A percentile compares a stretch with the other conserved stretches of the same genome.
Conservation (phyloP, 208 protist genomes). For the Trypanosoma mega region DNA sequence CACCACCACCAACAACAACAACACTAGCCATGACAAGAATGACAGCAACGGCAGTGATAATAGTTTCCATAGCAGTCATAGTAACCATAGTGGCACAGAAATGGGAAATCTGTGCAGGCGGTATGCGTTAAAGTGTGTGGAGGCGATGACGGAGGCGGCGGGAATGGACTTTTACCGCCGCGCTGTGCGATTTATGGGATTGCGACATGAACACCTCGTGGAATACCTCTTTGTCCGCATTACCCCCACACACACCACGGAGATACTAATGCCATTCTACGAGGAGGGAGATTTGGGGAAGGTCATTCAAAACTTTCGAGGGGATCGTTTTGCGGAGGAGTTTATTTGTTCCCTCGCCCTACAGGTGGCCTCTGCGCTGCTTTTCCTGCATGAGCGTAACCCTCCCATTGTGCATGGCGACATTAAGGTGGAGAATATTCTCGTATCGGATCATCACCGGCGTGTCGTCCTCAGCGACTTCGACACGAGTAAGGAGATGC, state of each 20-base stretch:
- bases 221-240: conserved; percentile 76
- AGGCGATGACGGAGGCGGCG: conserved; percentile 25
- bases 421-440: conserved; percentile 76
- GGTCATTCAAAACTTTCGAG: conserved; percentile 42
- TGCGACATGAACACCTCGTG: conserved; percentile 61
- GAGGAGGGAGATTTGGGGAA: conserved; percentile 51
- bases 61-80: no score
- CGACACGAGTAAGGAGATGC: conserved; percentile 61
- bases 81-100: no score
- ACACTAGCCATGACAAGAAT: no score
- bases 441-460: conserved; percentile 52
- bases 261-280: conserved; percentile 81
- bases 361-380: conserved; percentile 52
- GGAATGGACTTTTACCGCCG: conserved; percentile 55
- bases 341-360: conserved; percentile 58
- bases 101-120: no score
- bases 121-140: conserved; percentile 65
- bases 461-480: conserved; percentile 81
- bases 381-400: conserved; percentile 73
- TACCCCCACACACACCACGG: conserved; percentile 36
- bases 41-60: no score
- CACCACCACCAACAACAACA: no score
- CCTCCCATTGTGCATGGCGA: conserved; percentile 82
- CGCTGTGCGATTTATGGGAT: conserved; percentile 73
- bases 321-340: conserved; percentile 46